These are phyloP conservation scores for Microbotryomycetes sp. DNA, from an alignment of 1,284 basidiomycete genomes.

Conservation along the genomic window DNA sequence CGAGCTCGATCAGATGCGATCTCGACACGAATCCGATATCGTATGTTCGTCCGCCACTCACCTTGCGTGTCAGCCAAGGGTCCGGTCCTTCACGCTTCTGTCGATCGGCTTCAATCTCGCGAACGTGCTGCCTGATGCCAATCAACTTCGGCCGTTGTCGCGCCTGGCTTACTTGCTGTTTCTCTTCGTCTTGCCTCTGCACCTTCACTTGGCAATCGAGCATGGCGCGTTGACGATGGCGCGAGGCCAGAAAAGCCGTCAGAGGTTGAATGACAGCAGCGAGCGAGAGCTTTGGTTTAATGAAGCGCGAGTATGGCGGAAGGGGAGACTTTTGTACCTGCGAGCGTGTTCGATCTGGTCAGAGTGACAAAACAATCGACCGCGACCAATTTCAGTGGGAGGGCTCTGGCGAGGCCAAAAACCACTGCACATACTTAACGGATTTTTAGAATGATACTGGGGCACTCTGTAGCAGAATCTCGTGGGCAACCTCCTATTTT, in stretches of 20 bases:
- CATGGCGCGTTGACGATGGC: neutral
- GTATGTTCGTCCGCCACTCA: neutral
- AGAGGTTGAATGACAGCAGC: neutral
- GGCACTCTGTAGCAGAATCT: no score
- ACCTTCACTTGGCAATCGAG: constrained; percentile 26
- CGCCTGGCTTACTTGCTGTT: no score
- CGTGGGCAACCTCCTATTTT: neutral
- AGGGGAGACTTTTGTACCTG: no score
- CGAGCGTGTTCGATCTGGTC: no score
- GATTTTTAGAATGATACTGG: no score
- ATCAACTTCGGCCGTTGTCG: constrained; percentile 31
- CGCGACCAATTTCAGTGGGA: no score
- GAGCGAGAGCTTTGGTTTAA: no score
- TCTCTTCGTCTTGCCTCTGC: constrained; percentile 47
- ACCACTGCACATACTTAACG: no score
- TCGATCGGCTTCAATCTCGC: neutral
- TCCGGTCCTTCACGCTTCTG: neutral
- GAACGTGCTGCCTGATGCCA: neutral
- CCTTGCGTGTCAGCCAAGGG: constrained; percentile 1
- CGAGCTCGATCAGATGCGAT: no score
- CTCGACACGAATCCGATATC: neutral
- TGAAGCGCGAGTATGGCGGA: no score
- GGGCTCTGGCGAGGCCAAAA: no score
- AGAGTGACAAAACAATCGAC: no score
- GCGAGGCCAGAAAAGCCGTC: neutral